These are phyloP conservation scores for Pneumocystis jirovecii DNA, from an alignment of 1,139 yeast genomes.

Conservation along the genomic window DNA sequence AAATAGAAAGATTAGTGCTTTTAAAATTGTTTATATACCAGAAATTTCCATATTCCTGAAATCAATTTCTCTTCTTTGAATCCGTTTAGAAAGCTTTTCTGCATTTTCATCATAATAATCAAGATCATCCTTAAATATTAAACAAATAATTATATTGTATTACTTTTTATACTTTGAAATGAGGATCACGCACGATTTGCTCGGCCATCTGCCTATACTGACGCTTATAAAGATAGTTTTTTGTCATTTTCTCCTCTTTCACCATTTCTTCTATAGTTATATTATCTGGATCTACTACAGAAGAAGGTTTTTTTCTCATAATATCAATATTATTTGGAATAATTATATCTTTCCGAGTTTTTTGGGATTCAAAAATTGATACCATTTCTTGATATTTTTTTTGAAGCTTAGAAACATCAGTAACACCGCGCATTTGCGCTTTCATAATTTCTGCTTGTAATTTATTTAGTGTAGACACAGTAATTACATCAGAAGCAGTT, in stretches of 20 bases:
- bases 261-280: constrained; percentile 29
- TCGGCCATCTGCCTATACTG: constrained; percentile 21
- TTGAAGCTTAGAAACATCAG: constrained; percentile 20
- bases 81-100: constrained; percentile 23
- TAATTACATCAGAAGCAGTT: not conserved
- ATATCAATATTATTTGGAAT: not conserved
- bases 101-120: constrained; percentile 34
- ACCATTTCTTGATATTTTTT: constrained; percentile 17
- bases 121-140: constrained; percentile 16
- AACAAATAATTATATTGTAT: not conserved
- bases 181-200: constrained; percentile 27
- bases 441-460: constrained; percentile 26
- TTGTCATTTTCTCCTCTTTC: constrained; percentile 25
- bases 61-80: constrained; percentile 19
- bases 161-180: constrained; percentile 16
- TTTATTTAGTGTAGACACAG: constrained; percentile 20
- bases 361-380: constrained; percentile 10
- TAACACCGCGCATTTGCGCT: constrained; percentile 24
- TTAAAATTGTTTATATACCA: constrained; percentile 13
- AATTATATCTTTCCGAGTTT: not conserved
- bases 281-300: constrained; percentile 16
- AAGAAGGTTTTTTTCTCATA: not conserved
- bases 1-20: not conserved
- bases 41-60: constrained; percentile 22
- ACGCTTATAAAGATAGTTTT: constrained; percentile 16